These are phyloP conservation scores for Talaromyces marneffei DNA, from an alignment of 2,329 filamentous ascomycete species.

Conservation along the genomic window DNA sequence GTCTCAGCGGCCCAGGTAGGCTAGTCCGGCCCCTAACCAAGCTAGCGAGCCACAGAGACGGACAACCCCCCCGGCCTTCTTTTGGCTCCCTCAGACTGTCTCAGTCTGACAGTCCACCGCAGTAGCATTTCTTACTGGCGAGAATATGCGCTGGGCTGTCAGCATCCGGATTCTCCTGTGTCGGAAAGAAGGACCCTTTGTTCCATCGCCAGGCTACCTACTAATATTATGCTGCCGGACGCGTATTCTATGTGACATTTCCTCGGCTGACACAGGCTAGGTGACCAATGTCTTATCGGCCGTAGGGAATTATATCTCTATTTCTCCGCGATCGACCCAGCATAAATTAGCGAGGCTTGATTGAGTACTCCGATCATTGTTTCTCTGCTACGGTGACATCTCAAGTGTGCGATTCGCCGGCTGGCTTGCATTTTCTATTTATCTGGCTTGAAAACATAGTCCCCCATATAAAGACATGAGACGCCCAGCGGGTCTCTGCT, in stretches of 20 bases:
- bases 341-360: background rate
- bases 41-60: background rate
- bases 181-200: background rate
- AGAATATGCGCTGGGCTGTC: background rate
- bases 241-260: background rate
- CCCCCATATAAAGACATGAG: background rate
- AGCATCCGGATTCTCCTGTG: background rate
- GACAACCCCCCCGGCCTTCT: background rate
- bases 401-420: background rate
- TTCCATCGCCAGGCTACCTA: background rate
- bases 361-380: background rate
- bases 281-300: background rate
- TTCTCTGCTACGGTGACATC: background rate
- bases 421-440: background rate
- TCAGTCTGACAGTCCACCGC: no score
- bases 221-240: background rate
- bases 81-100: background rate
- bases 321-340: background rate
- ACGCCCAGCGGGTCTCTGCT: background rate
- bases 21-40: background rate
- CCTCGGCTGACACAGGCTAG: background rate
- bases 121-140: background rate
- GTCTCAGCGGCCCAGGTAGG: background rate
- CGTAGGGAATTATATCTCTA: background rate
- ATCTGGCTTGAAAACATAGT: background rate